Conservation (phyloP, 495 filamentous ascomycete genomes). For the Astrocystis sublimbata region DNA sequence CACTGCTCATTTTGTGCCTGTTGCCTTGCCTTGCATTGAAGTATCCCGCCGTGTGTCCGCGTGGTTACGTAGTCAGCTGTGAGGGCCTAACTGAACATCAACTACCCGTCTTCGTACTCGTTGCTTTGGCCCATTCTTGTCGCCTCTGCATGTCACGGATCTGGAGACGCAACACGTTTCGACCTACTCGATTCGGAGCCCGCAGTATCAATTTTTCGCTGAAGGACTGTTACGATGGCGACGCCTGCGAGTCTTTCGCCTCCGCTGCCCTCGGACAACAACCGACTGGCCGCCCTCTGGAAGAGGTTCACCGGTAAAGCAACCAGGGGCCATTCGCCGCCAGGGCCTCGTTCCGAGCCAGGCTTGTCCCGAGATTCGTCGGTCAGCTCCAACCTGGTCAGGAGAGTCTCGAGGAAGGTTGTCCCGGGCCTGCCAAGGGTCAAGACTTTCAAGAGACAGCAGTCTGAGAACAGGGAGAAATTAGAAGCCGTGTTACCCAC, state of each 20-base stretch:
- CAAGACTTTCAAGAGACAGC: constrained; percentile 76
- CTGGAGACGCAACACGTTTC: constrained; percentile 1
- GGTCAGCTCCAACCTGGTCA: constrained; percentile 44
- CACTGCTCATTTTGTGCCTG: constrained; percentile 3
- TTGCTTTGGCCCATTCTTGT: constrained; percentile 8
- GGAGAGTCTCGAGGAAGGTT: constrained; percentile 67
- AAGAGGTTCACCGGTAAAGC: constrained; percentile 38
- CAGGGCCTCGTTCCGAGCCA: constrained; percentile 25
- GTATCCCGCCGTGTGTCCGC: neutral
- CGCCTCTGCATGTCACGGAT: constrained; percentile 8
- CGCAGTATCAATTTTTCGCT: constrained; percentile 5
- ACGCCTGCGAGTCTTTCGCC: constrained; percentile 3
- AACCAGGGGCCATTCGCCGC: constrained; percentile 19
- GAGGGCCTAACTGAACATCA: constrained; percentile 7
- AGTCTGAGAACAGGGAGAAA: constrained; percentile 74
- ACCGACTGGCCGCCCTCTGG: constrained; percentile 31
- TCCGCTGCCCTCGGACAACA: constrained; percentile 25
- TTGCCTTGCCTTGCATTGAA: constrained; percentile 1
- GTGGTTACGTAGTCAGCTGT: constrained; percentile 5
- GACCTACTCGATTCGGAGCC: constrained; percentile 3
- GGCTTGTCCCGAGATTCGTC: constrained; percentile 32
- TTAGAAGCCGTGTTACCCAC: constrained; percentile 63
- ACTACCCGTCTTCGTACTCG: constrained; percentile 9
- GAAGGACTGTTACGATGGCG: constrained; percentile 11
- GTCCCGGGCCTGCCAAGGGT: constrained; percentile 77